Base-by-base conservation (phyloP, 2,329 filamentous ascomycete genomes). In the Dissoconium aciculare region DNA sequence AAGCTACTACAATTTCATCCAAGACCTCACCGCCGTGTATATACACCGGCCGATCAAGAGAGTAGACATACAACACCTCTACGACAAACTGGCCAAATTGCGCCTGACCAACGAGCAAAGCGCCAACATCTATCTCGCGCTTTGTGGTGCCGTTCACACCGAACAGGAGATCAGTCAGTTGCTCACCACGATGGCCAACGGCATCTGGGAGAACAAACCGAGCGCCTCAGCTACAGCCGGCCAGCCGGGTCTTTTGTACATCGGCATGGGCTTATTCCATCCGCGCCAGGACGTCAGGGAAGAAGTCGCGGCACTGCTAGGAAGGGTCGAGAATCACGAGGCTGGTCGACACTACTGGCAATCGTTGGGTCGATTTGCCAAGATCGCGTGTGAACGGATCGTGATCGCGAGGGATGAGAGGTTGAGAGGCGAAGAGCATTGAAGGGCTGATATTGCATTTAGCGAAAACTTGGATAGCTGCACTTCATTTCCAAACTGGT, bases 261-360 rank as follows among this genome's bases (percentile, higher is more conserved):
- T 98, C 15, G 81, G 78, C 4, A 68, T 95, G 30, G 89, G 89
- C 0, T 63, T 98, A 4, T 94, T 95, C 53, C 89, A 98, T 59
- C 83, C 84, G 33, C 74, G 85, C 41, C 65, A 67, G 19, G 78
- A 83, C 30, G 85, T 94, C 8, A 69, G 89, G 19, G 59, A 78
- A 44, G 74, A 73, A 33, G 80, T 82, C 2, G 77, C 82, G 1
- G 80, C 80, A 37, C 59, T 98, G 19, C 56, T 98, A 13, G 83
- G 87, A 43, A 69, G 84, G 13, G 74, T 98, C 32, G 71, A 74
- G 42, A 74, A 78, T 34, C 87, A 98, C 56, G 79, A 91, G 49
- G 89, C 84, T 6, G 89, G 89, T 2, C 70, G 84, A 47, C 83
- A 95, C 57, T 95, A 89, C 67, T 98, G 87, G 82, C 73, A 69